These are phyloP conservation scores for Rhizopus delemar DNA, from an alignment of 371 early-diverging fungal species.

Conservation along the genomic window DNA sequence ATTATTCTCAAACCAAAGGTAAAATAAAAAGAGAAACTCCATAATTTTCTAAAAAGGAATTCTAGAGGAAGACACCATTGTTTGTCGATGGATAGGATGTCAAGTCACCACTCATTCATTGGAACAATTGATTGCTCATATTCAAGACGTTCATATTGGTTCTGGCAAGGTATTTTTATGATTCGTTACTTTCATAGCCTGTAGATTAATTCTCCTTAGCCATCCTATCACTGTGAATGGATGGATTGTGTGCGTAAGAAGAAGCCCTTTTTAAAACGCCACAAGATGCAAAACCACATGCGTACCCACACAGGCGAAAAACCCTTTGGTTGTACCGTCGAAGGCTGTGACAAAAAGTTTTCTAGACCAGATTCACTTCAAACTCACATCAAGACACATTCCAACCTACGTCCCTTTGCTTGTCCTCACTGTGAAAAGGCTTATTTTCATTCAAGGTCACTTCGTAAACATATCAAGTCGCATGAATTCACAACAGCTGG, in stretches of 20 bases:
- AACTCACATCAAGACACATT: constrained; percentile 87
- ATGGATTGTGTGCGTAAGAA: constrained; percentile 62
- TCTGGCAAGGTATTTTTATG: constrained; percentile 55
- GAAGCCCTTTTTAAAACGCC: constrained; percentile 79
- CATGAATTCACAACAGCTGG: too few relatives aligned
- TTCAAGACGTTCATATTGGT: constrained; percentile 66
- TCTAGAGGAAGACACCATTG: constrained; percentile 10
- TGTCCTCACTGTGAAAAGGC: constrained; percentile 74
- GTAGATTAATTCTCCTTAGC: constrained; percentile 19
- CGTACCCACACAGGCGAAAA: constrained; percentile 81
- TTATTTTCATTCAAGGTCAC: constrained; percentile 78
- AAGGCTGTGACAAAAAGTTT: constrained; percentile 71
- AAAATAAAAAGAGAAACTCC: constrained; percentile 2
- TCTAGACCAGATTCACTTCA: constrained; percentile 80
- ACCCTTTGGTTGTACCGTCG: constrained; percentile 48
- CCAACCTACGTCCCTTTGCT: constrained; percentile 67
- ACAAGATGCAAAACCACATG: constrained; percentile 82
- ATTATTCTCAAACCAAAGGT: constrained; percentile 5
- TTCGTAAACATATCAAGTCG: constrained; percentile 69
- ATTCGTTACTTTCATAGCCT: neutral
- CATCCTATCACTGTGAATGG: constrained; percentile 77
- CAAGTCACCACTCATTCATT: constrained; percentile 37
- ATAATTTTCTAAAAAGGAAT: constrained; percentile 1
- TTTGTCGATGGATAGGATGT: constrained; percentile 66
- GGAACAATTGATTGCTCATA: constrained; percentile 60